Base-by-base conservation (phyloP, 345 rosid genomes). In the Hevea brasiliensis region DNA sequence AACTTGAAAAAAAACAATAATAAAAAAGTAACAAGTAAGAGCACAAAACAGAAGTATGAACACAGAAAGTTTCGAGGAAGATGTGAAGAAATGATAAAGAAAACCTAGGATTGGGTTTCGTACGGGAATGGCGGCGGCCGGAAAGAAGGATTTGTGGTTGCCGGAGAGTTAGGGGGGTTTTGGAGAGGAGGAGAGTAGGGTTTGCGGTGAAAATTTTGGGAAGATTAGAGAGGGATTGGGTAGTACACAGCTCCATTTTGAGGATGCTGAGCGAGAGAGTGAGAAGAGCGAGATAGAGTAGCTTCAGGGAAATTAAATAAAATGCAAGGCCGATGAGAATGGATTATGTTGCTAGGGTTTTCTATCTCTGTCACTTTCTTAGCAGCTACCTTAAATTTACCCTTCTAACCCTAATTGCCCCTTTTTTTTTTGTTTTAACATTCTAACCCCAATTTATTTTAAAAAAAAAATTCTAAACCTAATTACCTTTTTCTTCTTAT, bases 171-270 rank as follows among this genome's bases (percentile, higher is more conserved):
- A 75, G 65, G 67, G 77, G 72, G 82, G 70, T 3, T 17, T 73
- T 79, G 45, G 51, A 58, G 53, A 50, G 76, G 24, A 68, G 67
- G 23, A 24, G 66, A 24, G 59, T 12, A 14, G 72, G 24, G 72
- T 61, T 74, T 24, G 74, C 61, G 58, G 78, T 3, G n/a, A 72
- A 69, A 53, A 35, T 42, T 71, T 26, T 60, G 67, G 86, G 81
- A 32, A 79, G 68, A 63, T 32, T 80, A 50, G 67, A 74, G 65
- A 83, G 17, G 24, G 77, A 53, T 11, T 72, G 79, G 18, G 70
- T n/a, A 10, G 76, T 70, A 53, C 83, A 74, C 41, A 83, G 85
- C 84, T 83, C 92, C 92, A 88, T 88, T 63, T 59, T 21, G 18
- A 17, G 55, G 55, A 50, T 20, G 55, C 12, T 21, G n/a, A 7